Evolutionary conservation across 345 rosid species (phyloP).

Genomic region (Nephelium lappaceum): DNA sequence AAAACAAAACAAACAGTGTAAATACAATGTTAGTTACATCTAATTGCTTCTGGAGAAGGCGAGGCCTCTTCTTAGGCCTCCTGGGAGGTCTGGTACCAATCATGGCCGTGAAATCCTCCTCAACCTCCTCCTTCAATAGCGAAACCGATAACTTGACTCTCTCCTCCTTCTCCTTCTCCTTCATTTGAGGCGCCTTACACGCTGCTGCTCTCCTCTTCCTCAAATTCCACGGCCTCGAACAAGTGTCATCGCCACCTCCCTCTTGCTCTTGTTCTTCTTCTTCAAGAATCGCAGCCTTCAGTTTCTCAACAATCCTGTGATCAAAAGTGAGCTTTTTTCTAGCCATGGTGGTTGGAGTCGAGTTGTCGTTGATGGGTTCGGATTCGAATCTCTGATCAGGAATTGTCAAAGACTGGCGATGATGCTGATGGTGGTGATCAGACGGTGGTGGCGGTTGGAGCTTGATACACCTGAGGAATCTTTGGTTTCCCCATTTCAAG

Average conservation of each 20-base stretch:
- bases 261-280: constrained; percentile 22
- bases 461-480: constrained; percentile 53
- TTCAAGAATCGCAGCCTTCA: constrained; percentile 36
- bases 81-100: constrained; percentile 56
- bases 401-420: background rate
- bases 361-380: constrained; percentile 5
- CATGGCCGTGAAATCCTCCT: constrained; percentile 55
- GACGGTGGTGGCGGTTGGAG: constrained; percentile 16
- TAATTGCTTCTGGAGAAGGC: constrained; percentile 60
- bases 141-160: constrained; percentile 50
- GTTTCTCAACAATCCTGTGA: background rate
- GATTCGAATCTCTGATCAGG: constrained; percentile 19
- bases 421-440: background rate
- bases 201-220: constrained; percentile 77
- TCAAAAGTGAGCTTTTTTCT: constrained; percentile 20
- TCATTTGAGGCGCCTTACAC: constrained; percentile 28
- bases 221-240: constrained; percentile 65
- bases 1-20: background rate
- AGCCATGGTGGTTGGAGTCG: background rate
- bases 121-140: constrained; percentile 65
- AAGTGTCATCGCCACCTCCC: background rate
- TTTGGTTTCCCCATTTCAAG: constrained; percentile 58
- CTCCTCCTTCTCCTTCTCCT: constrained; percentile 30
- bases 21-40: constrained; percentile 39
- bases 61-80: constrained; percentile 70